Base-by-base conservation (phyloP, 139 green algal species). In the Chlorella vulgaris region DNA sequence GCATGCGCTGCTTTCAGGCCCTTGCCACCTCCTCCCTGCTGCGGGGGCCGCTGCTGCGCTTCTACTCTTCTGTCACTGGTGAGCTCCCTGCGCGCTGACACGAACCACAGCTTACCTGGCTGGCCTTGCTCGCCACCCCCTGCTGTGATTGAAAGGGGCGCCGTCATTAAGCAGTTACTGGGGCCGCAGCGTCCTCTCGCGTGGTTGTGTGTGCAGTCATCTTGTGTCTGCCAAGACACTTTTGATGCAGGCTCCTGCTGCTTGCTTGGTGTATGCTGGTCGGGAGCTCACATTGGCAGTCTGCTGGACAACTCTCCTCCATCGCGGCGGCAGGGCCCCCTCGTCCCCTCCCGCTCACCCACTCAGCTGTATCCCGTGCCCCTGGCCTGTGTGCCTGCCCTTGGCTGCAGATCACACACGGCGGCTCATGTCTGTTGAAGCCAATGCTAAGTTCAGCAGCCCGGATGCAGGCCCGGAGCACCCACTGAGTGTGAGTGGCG, bases 361-460 rank as follows among this genome's bases (percentile, higher is more conserved):
- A 65, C 28, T 8, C 55, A 65, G 55, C 55, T 65, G 55, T 5
- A n/a, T 28, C 55, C n/a, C 22, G 55, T 28, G 55, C 22, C 18
- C 62, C 4, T 42, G 39, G 62, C 58, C 62, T 40, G 62, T 22
- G 7, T 31, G 15, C 7, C 58, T 67, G 58, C 58, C 10, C 21
- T 63, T 4, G 85, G n/a, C 86, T 22, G 87, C 84, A 10, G 92
- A 98, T 87, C 95, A 97, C 90, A 94, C 87, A 13, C 88, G 89
- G n/a, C 89, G 94, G 22, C 89, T 98, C 31, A 86, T 84, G 21
- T 90, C 74, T 36, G 86, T 96, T n/a, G 73, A 81, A 8, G 94
- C 94, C 77, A 98, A 98, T 70, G 86, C 80, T 61, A 97, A 97
- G 86, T 97, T 97, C 73, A 82, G 83, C 15, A 67, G 65, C 33